Evolutionary conservation across 179 eudicot genomes (phyloP).

Genomic region (Pouteria campechiana): DNA sequence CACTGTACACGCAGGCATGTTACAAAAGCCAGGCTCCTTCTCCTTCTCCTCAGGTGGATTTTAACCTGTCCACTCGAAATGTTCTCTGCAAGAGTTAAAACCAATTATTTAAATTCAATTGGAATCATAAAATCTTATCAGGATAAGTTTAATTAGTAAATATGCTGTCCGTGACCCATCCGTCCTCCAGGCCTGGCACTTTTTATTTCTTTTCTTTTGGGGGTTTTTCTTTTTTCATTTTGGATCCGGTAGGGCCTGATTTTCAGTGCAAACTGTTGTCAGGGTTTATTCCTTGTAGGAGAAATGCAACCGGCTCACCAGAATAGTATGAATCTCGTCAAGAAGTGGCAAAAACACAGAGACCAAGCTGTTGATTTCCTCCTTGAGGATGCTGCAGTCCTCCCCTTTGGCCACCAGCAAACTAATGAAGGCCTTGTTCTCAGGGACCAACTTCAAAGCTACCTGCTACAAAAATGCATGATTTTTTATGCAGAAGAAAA

Average conservation of each 20-base stretch:
- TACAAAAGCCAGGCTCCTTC: too few relatives aligned
- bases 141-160: not conserved
- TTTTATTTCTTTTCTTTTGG: too few relatives aligned
- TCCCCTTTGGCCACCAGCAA: slow-evolving; percentile 37
- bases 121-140: not conserved
- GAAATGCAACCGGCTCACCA: slow-evolving; percentile 24
- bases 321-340: slow-evolving; percentile 36
- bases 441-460: slow-evolving; percentile 69
- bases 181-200: too few relatives aligned
- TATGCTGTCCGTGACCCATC: not conserved
- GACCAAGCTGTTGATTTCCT: slow-evolving; percentile 30
- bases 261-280: too few relatives aligned
- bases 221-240: too few relatives aligned
- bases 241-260: too few relatives aligned
- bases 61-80: slow-evolving; percentile 27
- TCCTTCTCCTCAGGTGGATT: slow-evolving; percentile 25
- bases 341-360: slow-evolving; percentile 44
- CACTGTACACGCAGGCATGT: too few relatives aligned
- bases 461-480: slow-evolving; percentile 27
- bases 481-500: not conserved
- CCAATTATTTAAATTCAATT: not conserved
- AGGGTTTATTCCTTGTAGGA: too few relatives aligned
- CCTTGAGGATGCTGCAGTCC: slow-evolving; percentile 24
- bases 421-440: slow-evolving; percentile 30
- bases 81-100: slow-evolving; percentile 14